Base-by-base conservation (phyloP, 164 flowering plant genomes). In the Stephania cephalantha region DNA sequence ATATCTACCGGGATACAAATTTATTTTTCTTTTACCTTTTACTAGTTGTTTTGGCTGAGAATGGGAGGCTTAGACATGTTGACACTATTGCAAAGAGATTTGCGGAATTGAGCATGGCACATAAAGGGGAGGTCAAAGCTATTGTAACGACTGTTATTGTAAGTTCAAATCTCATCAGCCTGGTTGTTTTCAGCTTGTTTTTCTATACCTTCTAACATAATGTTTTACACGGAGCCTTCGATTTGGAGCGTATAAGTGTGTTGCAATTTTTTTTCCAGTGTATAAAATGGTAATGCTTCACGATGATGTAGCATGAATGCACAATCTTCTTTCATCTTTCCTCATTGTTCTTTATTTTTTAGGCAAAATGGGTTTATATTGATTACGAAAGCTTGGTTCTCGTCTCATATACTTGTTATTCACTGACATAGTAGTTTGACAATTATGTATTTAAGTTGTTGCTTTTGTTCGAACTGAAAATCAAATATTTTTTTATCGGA, bases 81-180 rank as follows among this genome's bases (percentile, higher is more conserved):
- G 97, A 92, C 0, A 78, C 48, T 76, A 91, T 94, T 20, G 81
- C 86, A 1, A 85, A 90, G 84, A 90, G 79, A 70, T 90, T 88
- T 78, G 7, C 48, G 18, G 90, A 94, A 76, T 61, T 72, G 68
- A 58, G 50, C 67, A 61, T 55, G 66, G 74, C 74, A 72, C 68
- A 72, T 25, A 72, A 73, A 85, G 95, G 95, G 77, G 91, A 85
- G 82, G 86, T 94, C 78, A 90, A 87, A 78, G 97, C 86, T 18
- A 80, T 75, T 72, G 98, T 94, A 58, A 94, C 97, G 73, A 81
- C 91, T 79, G 95, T 91, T 46, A 89, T 92, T 84, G 98, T 92
- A 86, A 89, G 98, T 85, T 69, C 48, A 69, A 18, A 61, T 17
- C 66, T 61, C 22, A 9, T 61, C 20, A 20, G 1, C 64, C 4